Evolutionary conservation across 2,329 filamentous ascomycete species (phyloP), one percentile per base, ranked within the genome.

Genomic region (Ciborinia camelliae): DNA sequence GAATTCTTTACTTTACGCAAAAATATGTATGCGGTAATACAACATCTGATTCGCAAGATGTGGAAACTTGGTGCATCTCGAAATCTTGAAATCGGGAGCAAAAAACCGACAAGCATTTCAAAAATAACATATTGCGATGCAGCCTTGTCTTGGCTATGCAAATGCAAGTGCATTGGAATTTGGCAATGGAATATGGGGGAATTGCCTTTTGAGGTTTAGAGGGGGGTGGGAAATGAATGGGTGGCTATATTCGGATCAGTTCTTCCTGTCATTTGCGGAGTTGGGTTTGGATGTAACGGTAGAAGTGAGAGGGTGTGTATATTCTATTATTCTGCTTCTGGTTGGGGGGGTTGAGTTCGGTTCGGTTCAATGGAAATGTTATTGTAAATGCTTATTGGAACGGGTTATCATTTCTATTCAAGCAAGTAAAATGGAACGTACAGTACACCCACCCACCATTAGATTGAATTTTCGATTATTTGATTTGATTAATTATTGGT

Each of bases 91-190:
- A 53, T 53, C n/a, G 37, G 26, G n/a, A 18, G 51, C 39, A 14
- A 8, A 23, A n/a, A n/a, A n/a, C n/a, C n/a, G n/a, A 37, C 10
- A 43, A 28, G 28, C 26, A 15, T 28, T 30, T 41, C 18, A 26
- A 30, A 32, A 43, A 43, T 43, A 23, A 43, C 0, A 43, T 41
- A 23, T 30, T 2, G 18, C 1, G 4, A 55, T 55, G 53, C 52
- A 28, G 52, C 35, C 37, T 30, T 55, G 23, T 41, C 52, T 55
- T 55, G 52, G 35, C 52, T 28, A 28, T 55, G 52, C 5, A 32
- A 14, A 20, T 55, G 52, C 35, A 55, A 55, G 52, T 55, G 52
- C 52, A 55, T 55, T 41, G 23, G 23, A 7, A 28, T n/a, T n/a
- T n/a, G n/a, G 20, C 23, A 41, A 20, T 35, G 14, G 23, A 20